Evolutionary conservation across 306 rosid species (phyloP).

Genomic region (Prunus campanulata): DNA sequence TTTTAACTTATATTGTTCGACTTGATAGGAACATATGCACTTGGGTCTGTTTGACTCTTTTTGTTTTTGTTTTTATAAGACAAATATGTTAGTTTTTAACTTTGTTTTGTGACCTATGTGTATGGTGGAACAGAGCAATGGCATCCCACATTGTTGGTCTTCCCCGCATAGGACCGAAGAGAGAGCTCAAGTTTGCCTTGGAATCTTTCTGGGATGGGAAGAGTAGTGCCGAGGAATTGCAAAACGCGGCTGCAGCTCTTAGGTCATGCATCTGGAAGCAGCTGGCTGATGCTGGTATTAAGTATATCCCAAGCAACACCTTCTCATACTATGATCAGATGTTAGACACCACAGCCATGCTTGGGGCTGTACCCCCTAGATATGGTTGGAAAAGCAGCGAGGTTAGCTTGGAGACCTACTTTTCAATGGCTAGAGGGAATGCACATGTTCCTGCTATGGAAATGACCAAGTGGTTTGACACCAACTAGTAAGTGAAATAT

Average conservation of each 20-base stretch:
- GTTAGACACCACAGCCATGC: conserved; percentile 79
- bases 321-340: conserved; percentile 88
- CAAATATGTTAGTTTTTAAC: background rate
- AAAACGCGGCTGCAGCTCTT: conserved; percentile 58
- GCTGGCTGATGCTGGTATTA: conserved; percentile 66
- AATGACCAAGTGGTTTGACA: conserved; percentile 93
- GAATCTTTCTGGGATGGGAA: conserved; percentile 94
- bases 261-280: conserved; percentile 78
- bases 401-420: conserved; percentile 70
- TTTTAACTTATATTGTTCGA: background rate
- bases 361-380: conserved; percentile 82
- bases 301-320: conserved; percentile 78
- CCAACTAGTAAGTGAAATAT: conserved; percentile 59
- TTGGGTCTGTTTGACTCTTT: background rate
- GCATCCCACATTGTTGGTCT: conserved; percentile 85
- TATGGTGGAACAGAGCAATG: conserved; percentile 46
- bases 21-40: background rate
- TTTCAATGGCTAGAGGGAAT: conserved; percentile 91
- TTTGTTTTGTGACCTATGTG: conserved; percentile 6
- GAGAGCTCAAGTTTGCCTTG: conserved; percentile 72
- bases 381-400: conserved; percentile 69
- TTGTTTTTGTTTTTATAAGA: background rate
- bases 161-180: conserved; percentile 91
- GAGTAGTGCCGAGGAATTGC: conserved; percentile 58
- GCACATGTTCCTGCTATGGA: conserved; percentile 77